These are phyloP conservation scores for Coemansia umbellata DNA, from an alignment of 192 early-diverging fungal genomes.

Conservation along the genomic window DNA sequence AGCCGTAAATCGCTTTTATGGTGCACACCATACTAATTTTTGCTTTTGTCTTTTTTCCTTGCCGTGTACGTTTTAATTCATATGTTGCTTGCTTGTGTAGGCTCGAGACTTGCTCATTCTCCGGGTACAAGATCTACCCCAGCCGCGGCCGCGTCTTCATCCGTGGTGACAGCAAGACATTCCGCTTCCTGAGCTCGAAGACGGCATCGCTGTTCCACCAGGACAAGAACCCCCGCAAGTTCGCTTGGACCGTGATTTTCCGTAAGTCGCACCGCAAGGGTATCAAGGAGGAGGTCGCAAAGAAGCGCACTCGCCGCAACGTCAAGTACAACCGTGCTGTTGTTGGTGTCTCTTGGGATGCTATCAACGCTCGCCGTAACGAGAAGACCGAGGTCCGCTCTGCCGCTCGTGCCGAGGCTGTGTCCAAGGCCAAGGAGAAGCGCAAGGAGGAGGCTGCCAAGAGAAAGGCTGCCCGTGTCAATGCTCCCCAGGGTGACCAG, in stretches of 20 bases:
- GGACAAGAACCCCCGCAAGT: slow-evolving; percentile 95
- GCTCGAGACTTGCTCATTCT: slow-evolving; percentile 94
- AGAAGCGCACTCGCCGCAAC: slow-evolving; percentile 92
- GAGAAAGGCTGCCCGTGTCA: slow-evolving; percentile 85
- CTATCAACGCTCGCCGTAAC: slow-evolving; percentile 95
- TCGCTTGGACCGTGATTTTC: slow-evolving; percentile 95
- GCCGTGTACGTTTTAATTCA: background rate
- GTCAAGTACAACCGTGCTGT: slow-evolving; percentile 96
- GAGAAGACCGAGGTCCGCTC: slow-evolving; percentile 95
- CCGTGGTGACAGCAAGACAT: slow-evolving; percentile 77
- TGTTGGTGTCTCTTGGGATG: slow-evolving; percentile 92
- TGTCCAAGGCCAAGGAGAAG: slow-evolving; percentile 85
- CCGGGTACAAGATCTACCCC: slow-evolving; percentile 99
- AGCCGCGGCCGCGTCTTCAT: slow-evolving; percentile 95
- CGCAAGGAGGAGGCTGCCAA: slow-evolving; percentile 85
- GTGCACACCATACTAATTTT: no score
- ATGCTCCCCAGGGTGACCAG: slow-evolving; percentile 48
- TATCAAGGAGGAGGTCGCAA: slow-evolving; percentile 89
- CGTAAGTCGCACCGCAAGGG: slow-evolving; percentile 99
- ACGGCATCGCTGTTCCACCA: slow-evolving; percentile 95
- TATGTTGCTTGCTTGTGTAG: slow-evolving; percentile 40
- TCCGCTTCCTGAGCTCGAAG: slow-evolving; percentile 98
- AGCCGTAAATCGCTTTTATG: no score
- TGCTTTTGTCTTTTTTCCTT: background rate
- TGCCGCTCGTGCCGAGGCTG: slow-evolving; percentile 80